phyloP scores from a whole-genome alignment of 352 stramenopile species.

The Pythium dissotocum region DNA sequence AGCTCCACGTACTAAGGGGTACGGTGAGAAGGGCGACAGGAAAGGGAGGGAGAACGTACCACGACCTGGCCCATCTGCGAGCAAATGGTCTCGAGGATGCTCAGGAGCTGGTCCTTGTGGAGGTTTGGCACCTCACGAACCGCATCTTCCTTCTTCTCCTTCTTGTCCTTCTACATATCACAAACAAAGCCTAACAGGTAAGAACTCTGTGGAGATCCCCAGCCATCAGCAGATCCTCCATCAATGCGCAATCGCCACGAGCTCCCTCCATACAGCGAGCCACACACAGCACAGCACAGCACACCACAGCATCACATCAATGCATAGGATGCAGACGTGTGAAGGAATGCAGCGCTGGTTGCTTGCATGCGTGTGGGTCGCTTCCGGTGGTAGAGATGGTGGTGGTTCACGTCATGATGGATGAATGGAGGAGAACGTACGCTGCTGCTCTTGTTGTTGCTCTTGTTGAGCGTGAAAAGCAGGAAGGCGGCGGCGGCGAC shows the following conservation, averaged over 20 bases:
- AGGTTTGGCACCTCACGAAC: conserved; percentile 81
- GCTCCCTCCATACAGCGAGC: neutral
- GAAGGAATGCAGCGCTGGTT: neutral
- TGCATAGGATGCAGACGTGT: neutral
- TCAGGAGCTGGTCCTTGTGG: conserved; percentile 86
- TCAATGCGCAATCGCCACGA: neutral
- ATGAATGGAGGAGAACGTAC: conserved; percentile 23
- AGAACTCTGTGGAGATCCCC: neutral
- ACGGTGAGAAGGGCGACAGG: neutral
- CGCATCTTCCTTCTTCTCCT: conserved; percentile 55
- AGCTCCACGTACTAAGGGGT: neutral
- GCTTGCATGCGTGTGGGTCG: neutral
- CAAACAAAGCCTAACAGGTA: neutral
- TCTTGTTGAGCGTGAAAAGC: conserved; percentile 51
- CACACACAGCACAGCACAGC: neutral
- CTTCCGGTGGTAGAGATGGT: conserved; percentile 1
- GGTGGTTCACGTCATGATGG: neutral
- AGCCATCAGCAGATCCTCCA: neutral
- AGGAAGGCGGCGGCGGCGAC: conserved; percentile 57
- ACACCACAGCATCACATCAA: neutral
- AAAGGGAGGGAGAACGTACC: conserved; percentile 37
- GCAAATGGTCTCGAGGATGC: conserved; percentile 87
- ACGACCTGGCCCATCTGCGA: conserved; percentile 89
- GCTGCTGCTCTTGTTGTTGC: conserved; percentile 37
- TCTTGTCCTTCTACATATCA: conserved; percentile 45